Evolutionary conservation across 2,329 filamentous ascomycete genomes (phyloP), one percentile per base, ranked within the genome.

Genomic region (Colletotrichum sp.): DNA sequence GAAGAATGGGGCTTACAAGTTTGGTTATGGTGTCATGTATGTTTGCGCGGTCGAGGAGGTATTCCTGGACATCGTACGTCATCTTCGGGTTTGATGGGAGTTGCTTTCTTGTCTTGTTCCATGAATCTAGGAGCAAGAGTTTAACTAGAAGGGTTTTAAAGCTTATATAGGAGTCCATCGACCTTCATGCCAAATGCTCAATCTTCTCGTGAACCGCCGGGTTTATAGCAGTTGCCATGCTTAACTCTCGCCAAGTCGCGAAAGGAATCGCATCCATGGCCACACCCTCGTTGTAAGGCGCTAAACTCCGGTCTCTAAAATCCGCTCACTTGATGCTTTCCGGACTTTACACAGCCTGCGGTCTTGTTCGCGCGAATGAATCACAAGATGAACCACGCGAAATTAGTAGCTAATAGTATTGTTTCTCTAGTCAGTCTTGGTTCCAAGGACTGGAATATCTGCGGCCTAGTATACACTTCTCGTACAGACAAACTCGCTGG

Each of bases 31-130:
- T 84, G 60, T 83, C 82, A 9, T 83, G 79, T 62, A 84, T 80
- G 72, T 84, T 83, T 32, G 82, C 80, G 49, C 79, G 78, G 76
- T 83, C 82, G 21, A 84, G 80, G n/a, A 84, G 80, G 75, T 81
- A 83, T 4, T 80, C 77, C 62, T 78, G 62, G 49, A 79, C 75
- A 63, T 81, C 79, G 73, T 82, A 82, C 24, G 24, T 16, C 63
- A 30, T 66, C 3, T 65, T 39, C 4, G 10, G 6, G 44, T 52
- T 6, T 52, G n/a, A 21, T 49, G 44, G 10, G 44, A 49, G 18
- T 49, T 16, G 6, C 44, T 21, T 49, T 49, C n/a, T 49, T 49
- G n/a, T n/a, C 8, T 18, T 49, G n/a, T 12, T 49, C n/a, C 2
- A 49, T 49, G 18, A 49, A 49, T 6, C 39, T 44, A 3, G 39